Conservation (phyloP, 2,329 filamentous ascomycete genomes). For the Ceratocystis eucalypticola region DNA sequence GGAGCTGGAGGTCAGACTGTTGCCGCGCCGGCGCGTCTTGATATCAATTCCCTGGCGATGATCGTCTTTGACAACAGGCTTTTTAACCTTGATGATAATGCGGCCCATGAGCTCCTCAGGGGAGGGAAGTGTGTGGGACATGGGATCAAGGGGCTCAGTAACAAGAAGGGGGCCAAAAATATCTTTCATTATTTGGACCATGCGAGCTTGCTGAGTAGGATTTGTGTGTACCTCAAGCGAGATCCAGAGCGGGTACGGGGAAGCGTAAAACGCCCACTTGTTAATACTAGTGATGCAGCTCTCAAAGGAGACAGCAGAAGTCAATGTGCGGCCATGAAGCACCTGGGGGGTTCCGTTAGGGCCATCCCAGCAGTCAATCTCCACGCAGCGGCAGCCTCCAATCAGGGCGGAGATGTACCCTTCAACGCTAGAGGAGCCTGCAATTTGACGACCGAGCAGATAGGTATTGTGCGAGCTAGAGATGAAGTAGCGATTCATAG, state of each 20-base stretch:
- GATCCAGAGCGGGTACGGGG: constrained; percentile 80
- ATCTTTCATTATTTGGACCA: constrained; percentile 80
- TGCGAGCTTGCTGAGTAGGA: constrained; percentile 64
- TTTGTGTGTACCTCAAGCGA: constrained; percentile 94
- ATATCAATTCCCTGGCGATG: constrained; percentile 26
- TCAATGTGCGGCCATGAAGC: constrained; percentile 80
- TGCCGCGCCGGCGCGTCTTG: constrained; percentile 41
- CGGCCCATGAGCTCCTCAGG: constrained; percentile 73
- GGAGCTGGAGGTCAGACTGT: constrained; percentile 69
- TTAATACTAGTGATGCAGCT: constrained; percentile 90
- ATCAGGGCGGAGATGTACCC: constrained; percentile 83
- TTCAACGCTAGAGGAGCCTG: constrained; percentile 81
- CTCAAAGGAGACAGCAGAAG: constrained; percentile 73
- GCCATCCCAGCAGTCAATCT: constrained; percentile 98
- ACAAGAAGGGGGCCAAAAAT: constrained; percentile 72
- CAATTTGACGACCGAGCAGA: constrained; percentile 77
- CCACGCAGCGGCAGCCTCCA: constrained; percentile 84
- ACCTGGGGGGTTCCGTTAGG: constrained; percentile 76
- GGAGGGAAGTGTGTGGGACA: constrained; percentile 58
- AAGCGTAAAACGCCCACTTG: constrained; percentile 81
- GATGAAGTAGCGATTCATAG: constrained; percentile 93
- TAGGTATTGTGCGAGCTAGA: constrained; percentile 99
- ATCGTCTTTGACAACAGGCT: constrained; percentile 40
- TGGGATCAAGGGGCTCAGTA: constrained; percentile 57
- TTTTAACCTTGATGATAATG: constrained; percentile 91